A percentile compares a stretch with the other conserved stretches of the same genome.
These are phyloP conservation scores for Nitzschia putrida DNA, from an alignment of 108 stramenopile genomes.

Conservation along the genomic window DNA sequence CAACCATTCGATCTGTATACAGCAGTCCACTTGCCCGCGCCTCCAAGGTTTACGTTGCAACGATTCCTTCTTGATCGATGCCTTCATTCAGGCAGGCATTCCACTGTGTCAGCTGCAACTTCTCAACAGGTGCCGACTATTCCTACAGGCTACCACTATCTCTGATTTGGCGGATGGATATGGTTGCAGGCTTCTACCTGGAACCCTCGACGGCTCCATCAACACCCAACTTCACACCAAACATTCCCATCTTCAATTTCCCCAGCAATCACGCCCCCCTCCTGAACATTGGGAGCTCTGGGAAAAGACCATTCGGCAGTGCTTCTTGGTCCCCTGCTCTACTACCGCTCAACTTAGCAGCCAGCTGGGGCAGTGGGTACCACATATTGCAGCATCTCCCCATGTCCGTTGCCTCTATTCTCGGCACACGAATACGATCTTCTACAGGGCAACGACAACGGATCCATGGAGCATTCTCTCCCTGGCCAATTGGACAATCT, in stretches of 20 bases:
- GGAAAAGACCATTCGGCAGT: neutral
- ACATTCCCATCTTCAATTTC: neutral
- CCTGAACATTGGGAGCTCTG: neutral
- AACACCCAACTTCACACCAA: too few relatives aligned
- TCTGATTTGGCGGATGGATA: neutral
- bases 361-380: neutral
- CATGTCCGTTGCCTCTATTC: neutral
- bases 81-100: neutral
- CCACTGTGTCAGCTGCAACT: neutral
- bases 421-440: neutral
- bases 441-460: too few relatives aligned
- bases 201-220: neutral
- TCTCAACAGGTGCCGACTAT: conserved; percentile 3
- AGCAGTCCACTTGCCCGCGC: neutral
- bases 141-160: too few relatives aligned
- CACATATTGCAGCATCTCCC: neutral
- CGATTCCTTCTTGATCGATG: neutral
- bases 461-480: too few relatives aligned
- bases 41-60: neutral
- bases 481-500: too few relatives aligned
- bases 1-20: neutral
- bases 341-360: neutral
- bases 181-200: neutral
- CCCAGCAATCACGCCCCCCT: neutral
- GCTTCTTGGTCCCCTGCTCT: neutral